A percentile compares a stretch with the other conserved stretches of the same genome.
These are phyloP conservation scores for Smallanthus sonchifolius DNA, from an alignment of 129 eudicot genomes.

Conservation along the genomic window DNA sequence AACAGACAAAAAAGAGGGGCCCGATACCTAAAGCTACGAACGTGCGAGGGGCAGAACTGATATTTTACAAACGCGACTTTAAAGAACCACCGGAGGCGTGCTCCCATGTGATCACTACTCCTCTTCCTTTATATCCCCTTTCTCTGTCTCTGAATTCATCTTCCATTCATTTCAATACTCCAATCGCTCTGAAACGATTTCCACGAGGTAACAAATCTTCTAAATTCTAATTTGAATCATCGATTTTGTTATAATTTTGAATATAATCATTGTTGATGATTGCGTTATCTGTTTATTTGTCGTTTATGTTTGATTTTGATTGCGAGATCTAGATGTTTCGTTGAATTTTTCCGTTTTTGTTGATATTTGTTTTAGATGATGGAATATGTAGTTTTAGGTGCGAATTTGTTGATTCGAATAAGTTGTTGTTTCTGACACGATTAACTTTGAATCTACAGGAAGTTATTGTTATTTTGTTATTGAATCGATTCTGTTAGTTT, in stretches of 20 bases:
- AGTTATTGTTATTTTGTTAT: neutral
- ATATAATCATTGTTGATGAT: neutral
- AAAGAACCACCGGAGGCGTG: constrained; percentile 39
- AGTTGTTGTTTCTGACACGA: constrained; percentile 21
- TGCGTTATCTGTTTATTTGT: neutral
- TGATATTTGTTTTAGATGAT: constrained; percentile 6
- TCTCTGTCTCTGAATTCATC: too few species aligned
- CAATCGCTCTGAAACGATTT: neutral
- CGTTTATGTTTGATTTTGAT: constrained; percentile 3
- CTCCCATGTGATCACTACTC: constrained; percentile 41
- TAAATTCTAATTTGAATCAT: neutral
- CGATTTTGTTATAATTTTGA: neutral
- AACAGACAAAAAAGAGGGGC: constrained; percentile 24
- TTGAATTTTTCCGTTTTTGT: constrained; percentile 8
- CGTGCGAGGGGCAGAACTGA: constrained; percentile 23
- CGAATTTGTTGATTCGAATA: neutral
- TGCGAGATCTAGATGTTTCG: neutral
- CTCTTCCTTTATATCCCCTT: constrained; percentile 35
- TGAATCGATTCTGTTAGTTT: constrained; percentile 1
- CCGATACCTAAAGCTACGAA: constrained; percentile 26
- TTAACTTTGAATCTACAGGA: constrained; percentile 22
- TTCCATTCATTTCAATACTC: constrained; percentile 2
- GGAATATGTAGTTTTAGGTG: neutral
- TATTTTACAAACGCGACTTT: constrained; percentile 7
- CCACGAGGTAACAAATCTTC: neutral